phyloP scores from a whole-genome alignment of 345 rosid genomes.

The Eucalyptus lansdowneana region DNA sequence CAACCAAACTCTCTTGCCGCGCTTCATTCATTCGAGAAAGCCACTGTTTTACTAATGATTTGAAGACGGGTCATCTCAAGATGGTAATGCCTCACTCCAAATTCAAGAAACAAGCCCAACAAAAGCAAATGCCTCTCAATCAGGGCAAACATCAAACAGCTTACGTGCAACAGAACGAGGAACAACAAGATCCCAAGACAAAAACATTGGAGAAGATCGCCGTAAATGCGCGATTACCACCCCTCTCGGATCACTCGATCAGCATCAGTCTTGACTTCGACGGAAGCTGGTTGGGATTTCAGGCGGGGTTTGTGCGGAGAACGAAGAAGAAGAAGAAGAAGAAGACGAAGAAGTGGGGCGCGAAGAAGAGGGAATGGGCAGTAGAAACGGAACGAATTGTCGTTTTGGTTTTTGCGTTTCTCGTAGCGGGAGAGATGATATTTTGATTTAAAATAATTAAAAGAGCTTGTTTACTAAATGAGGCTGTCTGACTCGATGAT shows the following conservation, averaged over 20 bases:
- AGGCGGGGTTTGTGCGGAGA: too few species aligned
- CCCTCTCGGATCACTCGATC: not conserved
- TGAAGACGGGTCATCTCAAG: too few species aligned
- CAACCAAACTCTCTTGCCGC: too few species aligned
- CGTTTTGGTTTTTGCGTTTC: not conserved
- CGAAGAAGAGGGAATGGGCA: not conserved
- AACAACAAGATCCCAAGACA: not conserved
- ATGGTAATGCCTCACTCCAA: too few species aligned
- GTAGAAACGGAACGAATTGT: accelerated
- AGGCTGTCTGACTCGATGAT: too few species aligned
- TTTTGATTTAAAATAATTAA: not conserved
- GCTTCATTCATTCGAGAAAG: too few species aligned
- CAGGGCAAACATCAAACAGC: not conserved
- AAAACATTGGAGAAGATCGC: not conserved
- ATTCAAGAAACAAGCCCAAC: too few species aligned
- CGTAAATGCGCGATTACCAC: not conserved
- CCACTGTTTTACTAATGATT: too few species aligned
- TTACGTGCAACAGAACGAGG: not conserved
- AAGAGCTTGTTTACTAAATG: not conserved
- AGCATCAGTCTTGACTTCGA: not conserved
- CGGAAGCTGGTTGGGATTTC: not conserved
- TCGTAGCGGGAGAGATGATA: not conserved
- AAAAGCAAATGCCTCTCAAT: too few species aligned
- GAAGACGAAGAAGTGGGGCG: not conserved
- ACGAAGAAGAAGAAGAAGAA: not conserved